Conservation (phyloP, 257 asterid genomes). For the Ophiorrhiza pumila region DNA sequence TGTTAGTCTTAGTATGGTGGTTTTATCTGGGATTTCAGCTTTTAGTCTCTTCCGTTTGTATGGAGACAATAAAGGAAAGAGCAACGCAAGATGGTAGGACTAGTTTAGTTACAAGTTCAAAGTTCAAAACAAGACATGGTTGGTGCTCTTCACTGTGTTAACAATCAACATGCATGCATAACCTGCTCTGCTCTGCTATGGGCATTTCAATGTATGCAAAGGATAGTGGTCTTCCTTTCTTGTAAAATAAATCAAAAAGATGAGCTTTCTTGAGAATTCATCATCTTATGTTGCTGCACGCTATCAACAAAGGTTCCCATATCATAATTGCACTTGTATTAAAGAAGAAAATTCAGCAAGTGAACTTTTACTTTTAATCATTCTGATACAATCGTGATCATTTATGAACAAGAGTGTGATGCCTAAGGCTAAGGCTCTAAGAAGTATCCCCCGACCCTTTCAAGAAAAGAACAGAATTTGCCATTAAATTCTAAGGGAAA, state of each 20-base stretch:
- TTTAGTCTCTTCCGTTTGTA: slow-evolving; percentile 87
- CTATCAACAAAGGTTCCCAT: too few species aligned
- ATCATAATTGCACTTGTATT: too few species aligned
- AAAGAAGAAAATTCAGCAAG: too few species aligned
- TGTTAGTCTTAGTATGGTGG: slow-evolving; percentile 49
- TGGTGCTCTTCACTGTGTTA: slow-evolving; percentile 11
- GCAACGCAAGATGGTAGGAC: slow-evolving; percentile 42
- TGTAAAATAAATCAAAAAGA: slow-evolving; percentile 13
- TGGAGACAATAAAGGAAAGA: slow-evolving; percentile 53
- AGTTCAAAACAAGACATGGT: not conserved
- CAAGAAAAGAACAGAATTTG: too few species aligned
- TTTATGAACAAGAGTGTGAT: too few species aligned
- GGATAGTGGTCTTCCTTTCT: slow-evolving; percentile 6
- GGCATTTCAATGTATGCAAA: slow-evolving; percentile 13
- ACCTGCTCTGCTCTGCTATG: too few species aligned
- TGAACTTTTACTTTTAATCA: too few species aligned
- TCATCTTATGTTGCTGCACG: not conserved
- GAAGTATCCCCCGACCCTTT: too few species aligned
- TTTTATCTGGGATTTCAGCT: slow-evolving; percentile 74
- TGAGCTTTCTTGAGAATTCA: not conserved
- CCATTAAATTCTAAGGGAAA: too few species aligned
- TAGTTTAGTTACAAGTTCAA: too few species aligned
- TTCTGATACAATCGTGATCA: too few species aligned
- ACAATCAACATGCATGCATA: slow-evolving; percentile 21
- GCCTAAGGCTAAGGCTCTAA: too few species aligned